These are phyloP conservation scores for Heritiera littoralis DNA, from an alignment of 345 rosid species.

Conservation along the genomic window DNA sequence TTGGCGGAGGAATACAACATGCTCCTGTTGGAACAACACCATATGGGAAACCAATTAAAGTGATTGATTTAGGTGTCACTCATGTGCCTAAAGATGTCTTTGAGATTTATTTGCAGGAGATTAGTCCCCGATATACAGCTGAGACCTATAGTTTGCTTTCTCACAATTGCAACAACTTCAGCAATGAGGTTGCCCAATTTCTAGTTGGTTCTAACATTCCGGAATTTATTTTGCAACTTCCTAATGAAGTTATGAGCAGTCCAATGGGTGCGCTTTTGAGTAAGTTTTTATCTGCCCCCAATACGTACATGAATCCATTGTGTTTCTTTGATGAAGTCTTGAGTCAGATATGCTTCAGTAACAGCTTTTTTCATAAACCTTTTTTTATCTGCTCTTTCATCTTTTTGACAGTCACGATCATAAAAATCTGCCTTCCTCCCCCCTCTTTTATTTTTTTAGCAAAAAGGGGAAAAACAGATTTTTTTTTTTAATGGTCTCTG, in stretches of 20 bases:
- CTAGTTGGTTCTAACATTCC: slow-evolving; percentile 81
- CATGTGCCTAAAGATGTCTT: slow-evolving; percentile 86
- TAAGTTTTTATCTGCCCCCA: slow-evolving; percentile 39
- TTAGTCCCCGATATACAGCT: slow-evolving; percentile 81
- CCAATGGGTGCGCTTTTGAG: slow-evolving; percentile 91
- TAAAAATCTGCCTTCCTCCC: no score
- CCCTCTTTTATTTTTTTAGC: no score
- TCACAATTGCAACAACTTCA: slow-evolving; percentile 95
- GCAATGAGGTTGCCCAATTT: slow-evolving; percentile 90
- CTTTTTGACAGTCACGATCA: no score
- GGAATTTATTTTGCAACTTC: slow-evolving; percentile 81
- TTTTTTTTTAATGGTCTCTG: background rate
- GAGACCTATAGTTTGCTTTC: slow-evolving; percentile 75
- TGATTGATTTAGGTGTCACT: slow-evolving; percentile 71
- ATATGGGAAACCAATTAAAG: slow-evolving; percentile 73
- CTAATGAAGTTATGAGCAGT: slow-evolving; percentile 83
- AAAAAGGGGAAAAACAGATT: no score
- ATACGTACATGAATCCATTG: background rate
- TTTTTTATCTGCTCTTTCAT: no score
- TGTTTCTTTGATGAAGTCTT: background rate
- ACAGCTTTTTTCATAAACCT: background rate
- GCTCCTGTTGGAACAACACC: slow-evolving; percentile 65
- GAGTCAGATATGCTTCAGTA: background rate
- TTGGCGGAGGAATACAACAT: slow-evolving; percentile 91
- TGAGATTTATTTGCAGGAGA: slow-evolving; percentile 82